These are phyloP conservation scores for Eurotiales sp. DNA, from an alignment of 2,329 filamentous ascomycete species.

Conservation along the genomic window DNA sequence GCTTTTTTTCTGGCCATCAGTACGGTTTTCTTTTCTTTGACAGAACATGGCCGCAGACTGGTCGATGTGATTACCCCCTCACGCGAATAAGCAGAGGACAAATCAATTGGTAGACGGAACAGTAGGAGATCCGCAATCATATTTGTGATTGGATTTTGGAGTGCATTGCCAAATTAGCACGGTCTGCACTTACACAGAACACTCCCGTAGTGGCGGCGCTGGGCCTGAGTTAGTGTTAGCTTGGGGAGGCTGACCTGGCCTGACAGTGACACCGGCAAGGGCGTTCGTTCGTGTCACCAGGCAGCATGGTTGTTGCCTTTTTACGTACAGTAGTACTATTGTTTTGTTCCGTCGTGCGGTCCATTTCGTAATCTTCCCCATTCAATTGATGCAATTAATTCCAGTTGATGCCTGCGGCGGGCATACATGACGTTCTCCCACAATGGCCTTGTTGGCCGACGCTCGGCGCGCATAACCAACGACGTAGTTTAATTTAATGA, in stretches of 20 bases:
- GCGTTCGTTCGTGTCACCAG: slow-evolving; percentile 2
- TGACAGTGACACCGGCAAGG: slow-evolving; percentile 6
- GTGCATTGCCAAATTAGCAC: slow-evolving; percentile 2
- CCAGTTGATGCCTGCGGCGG: neutral
- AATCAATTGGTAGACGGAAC: neutral
- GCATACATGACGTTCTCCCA: too few relatives aligned
- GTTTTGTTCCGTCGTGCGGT: neutral
- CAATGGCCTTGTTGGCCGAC: neutral
- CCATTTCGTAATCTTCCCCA: neutral
- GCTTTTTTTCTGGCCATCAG: neutral
- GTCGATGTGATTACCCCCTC: slow-evolving; percentile 1
- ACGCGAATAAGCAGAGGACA: neutral
- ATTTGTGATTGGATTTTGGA: slow-evolving; percentile 4
- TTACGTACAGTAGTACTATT: too few relatives aligned
- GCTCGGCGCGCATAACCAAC: neutral
- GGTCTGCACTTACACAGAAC: neutral
- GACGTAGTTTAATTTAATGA: neutral
- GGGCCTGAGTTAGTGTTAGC: slow-evolving; percentile 1
- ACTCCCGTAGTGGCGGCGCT: slow-evolving; percentile 6
- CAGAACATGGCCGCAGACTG: neutral
- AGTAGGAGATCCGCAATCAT: slow-evolving; percentile 5
- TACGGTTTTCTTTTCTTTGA: slow-evolving; percentile 1
- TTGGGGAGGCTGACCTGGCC: neutral
- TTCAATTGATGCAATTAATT: neutral
- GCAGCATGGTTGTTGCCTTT: neutral